phyloP scores from a whole-genome alignment of 306 rosid genomes.

The Trifolium repens region DNA sequence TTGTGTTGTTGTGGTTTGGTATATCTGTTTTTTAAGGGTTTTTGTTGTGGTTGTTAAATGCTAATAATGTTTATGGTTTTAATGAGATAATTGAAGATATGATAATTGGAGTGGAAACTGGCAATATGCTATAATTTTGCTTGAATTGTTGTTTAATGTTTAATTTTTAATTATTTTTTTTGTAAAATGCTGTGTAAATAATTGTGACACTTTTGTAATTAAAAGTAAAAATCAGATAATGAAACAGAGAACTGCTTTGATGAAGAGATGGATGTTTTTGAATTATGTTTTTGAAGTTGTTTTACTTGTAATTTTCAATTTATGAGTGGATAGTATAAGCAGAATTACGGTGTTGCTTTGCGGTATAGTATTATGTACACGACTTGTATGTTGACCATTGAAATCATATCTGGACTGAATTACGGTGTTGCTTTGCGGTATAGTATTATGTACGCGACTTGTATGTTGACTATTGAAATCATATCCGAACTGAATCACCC shows the following conservation, averaged over 20 bases:
- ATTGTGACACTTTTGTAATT: not conserved
- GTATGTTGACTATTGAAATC: no score
- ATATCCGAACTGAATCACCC: not conserved
- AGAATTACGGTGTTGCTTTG: not conserved
- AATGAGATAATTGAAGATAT: not conserved
- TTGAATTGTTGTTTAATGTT: not conserved
- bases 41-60: not conserved
- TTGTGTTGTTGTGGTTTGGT: not conserved
- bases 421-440: not conserved
- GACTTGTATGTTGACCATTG: no score
- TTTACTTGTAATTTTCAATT: constrained; percentile 12
- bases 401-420: not conserved
- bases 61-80: not conserved
- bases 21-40: not conserved
- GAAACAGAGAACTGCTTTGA: not conserved
- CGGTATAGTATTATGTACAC: no score
- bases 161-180: not conserved
- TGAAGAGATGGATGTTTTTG: not conserved
- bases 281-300: not conserved
- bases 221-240: not conserved
- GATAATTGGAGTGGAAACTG: not conserved
- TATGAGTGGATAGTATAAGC: not conserved
- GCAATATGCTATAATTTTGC: not conserved
- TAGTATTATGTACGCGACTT: no score
- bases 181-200: not conserved